Evolutionary conservation across 208 protist species (phyloP), one percentile per base, ranked within the genome.

Genomic region (Borovskyia barvae): DNA sequence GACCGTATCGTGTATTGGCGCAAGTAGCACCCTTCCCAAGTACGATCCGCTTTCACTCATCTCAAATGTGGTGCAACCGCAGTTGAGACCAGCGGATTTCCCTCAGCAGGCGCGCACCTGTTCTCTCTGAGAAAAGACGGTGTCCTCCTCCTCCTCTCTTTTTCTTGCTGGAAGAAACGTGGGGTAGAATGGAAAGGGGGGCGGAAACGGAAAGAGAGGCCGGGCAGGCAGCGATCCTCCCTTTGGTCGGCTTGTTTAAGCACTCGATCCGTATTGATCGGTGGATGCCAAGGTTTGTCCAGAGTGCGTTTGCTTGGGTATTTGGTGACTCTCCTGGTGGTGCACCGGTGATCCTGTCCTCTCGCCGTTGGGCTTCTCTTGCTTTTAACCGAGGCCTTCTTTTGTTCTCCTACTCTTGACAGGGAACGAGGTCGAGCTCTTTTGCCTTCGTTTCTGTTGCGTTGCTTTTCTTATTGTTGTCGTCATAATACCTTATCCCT

Each of bases 1-100:
- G 15, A 88, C 82, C 5, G 75, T 92, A 11, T 85, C 84, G 19
- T 86, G 77, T 67, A 90, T 94, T 58, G 87, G 87, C 22, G 74
- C 71, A n/a, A 80, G 71, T 50, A 72, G 50, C 56, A 66, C 84
- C 11, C 60, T 86, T 11, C 85, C 87, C 0, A 40, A 59, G 33
- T 89, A 82, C 59, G 77, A 87, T 45, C 75, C 80, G 11, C 57
- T 82, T 14, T 64, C 72, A 45, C 45, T 66, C 3, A 42, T 46
- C 28, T 70, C 64, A 29, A 61, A 76, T 28, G 41, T 66, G 26
- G 56, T 82, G 52, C 75, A 54, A 12, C 80, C 80, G 46, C 68
- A 78, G 66, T 65, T 84, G 35, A 74, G 29, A 20, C 49, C 61
- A 37, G 22, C n/a, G 14, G 46, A 28, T 24, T 65, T 75, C 25